Evolutionary conservation across 2,329 filamentous ascomycete genomes (phyloP), one percentile per base, ranked within the genome.

Genomic region (Rachicladosporium sp.): DNA sequence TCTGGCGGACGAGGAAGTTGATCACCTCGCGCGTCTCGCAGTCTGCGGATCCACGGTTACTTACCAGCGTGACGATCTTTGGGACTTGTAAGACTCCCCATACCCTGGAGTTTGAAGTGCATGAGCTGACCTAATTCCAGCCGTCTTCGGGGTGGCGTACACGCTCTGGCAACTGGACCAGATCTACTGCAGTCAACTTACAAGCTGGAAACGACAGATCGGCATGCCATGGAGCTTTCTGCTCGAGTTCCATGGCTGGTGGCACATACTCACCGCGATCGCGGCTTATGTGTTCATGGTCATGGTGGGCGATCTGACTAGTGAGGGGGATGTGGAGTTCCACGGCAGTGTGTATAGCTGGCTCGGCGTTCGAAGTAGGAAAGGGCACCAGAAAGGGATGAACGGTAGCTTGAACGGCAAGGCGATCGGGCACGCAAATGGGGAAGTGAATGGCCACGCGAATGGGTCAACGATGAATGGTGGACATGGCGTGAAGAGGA

Each of bases 191-290:
- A 27, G 21, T 10, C n/a, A 35, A 10, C 19, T 35, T 8, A 35
- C 34, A 27, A 27, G 21, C 10, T 13, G 23, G 7, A 35, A 35
- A 27, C 23, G 34, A n/a, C 12, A n/a, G 4, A 35, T 35, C 10
- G 34, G 34, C n/a, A 35, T 35, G 34, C 34, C 34, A 5, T 35
- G 34, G 34, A 27, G 34, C 19, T 35, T 35, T 27, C 19, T 35
- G 4, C 19, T 35, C 12, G 39, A 41, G 35, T 41, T 41, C 12
- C 39, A 41, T 19, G 39, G 39, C 21, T 41, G 39, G 39, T 41
- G 39, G 39, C 39, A 41, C 12, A 10, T 36, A 8, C n/a, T 41
- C 10, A 41, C 39, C 1, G 39, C 39, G 5, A 10, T 41, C 5
- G 39, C 34, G 10, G 39, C 39, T 8, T 41, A 41, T 5, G 39